Evolutionary conservation across 352 stramenopile genomes (phyloP).

Genomic region (Thalassiosira oceanica): DNA sequence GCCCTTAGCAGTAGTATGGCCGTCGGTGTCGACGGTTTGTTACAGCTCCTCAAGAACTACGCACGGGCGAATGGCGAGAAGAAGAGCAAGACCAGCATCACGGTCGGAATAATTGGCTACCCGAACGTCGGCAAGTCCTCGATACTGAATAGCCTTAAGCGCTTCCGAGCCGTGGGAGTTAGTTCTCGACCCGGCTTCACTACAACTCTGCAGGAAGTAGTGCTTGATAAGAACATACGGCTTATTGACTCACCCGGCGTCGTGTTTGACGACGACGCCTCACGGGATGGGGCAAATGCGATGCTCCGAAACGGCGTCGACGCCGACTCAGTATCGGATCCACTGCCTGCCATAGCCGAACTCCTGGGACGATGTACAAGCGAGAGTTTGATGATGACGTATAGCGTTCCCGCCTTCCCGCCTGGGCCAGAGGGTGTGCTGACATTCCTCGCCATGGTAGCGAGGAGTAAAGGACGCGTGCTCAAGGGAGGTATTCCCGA

Average conservation of each 20-base stretch:
- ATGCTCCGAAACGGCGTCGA: constrained; percentile 96
- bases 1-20: constrained; percentile 66
- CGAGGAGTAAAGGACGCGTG: constrained; percentile 89
- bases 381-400: constrained; percentile 91
- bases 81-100: constrained; percentile 85
- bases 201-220: constrained; percentile 95
- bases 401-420: constrained; percentile 90
- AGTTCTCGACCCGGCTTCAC: constrained; percentile 95
- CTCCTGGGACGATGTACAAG: constrained; percentile 91
- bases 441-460: constrained; percentile 93
- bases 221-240: constrained; percentile 97
- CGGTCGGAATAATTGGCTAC: constrained; percentile 97
- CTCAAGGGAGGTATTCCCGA: constrained; percentile 95
- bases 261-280: constrained; percentile 92
- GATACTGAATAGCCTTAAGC: constrained; percentile 84
- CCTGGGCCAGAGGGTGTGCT: constrained; percentile 87
- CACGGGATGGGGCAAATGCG: constrained; percentile 44
- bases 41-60: constrained; percentile 99
- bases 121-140: constrained; percentile 94
- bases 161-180: constrained; percentile 87
- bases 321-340: constrained; percentile 92
- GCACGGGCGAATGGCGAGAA: constrained; percentile 82
- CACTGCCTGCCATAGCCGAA: constrained; percentile 89
- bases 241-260: constrained; percentile 97
- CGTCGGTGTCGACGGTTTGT: constrained; percentile 93